These are phyloP conservation scores for Chlorella sp. DNA, from an alignment of 139 green algal genomes.

Conservation along the genomic window DNA sequence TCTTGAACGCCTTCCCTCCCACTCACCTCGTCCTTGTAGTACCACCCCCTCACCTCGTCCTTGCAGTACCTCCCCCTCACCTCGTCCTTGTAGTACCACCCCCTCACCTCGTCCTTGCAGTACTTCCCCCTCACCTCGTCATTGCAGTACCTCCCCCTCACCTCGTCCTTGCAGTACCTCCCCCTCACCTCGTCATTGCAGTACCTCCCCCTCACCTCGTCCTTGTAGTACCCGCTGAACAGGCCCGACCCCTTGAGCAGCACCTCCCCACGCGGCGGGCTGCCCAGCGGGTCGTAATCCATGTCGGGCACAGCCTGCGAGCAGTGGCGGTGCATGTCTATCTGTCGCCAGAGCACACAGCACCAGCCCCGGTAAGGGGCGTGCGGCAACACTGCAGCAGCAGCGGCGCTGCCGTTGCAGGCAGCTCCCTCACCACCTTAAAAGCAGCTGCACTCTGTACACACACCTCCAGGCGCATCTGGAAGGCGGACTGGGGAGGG, in stretches of 20 bases:
- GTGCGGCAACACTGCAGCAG: too few species aligned
- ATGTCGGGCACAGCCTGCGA: conserved; percentile 60
- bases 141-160: conserved; percentile 81
- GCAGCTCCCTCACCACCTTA: too few species aligned
- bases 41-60: conserved; percentile 51
- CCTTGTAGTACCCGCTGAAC: conserved; percentile 88
- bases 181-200: conserved; percentile 74
- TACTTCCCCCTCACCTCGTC: conserved; percentile 69
- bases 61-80: conserved; percentile 82
- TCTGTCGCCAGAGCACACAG: too few species aligned
- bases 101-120: conserved; percentile 76
- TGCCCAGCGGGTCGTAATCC: conserved; percentile 64
- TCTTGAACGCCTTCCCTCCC: too few species aligned
- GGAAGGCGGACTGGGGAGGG: conserved; percentile 56
- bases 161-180: conserved; percentile 84
- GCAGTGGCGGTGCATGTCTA: too few species aligned
- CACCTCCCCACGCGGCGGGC: conserved; percentile 75
- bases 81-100: conserved; percentile 83
- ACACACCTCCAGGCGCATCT: conserved; percentile 70
- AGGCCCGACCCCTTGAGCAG: conserved; percentile 73
- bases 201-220: conserved; percentile 73
- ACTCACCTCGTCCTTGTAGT: background rate
- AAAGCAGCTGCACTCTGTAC: too few species aligned
- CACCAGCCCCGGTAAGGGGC: too few species aligned
- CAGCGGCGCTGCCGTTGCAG: too few species aligned